Percentiles rank a stretch among this genome's conserved stretches.
Conservation (phyloP, 2,329 filamentous ascomycete genomes). For the Fusarium illudens region DNA sequence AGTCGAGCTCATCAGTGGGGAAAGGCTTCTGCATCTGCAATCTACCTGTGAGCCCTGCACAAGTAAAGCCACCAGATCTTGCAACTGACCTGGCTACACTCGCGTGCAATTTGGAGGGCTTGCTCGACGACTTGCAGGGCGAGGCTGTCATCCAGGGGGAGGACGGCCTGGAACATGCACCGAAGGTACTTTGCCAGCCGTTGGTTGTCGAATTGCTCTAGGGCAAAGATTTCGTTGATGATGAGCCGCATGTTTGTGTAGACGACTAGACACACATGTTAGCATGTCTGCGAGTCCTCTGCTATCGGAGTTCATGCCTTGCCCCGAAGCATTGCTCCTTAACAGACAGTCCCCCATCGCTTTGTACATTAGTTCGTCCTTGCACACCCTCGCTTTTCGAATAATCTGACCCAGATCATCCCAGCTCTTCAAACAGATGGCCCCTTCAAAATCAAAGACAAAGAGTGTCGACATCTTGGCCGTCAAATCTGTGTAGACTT, state of each 20-base stretch:
- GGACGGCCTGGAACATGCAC: slow-evolving; percentile 75
- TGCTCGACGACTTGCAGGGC: slow-evolving; percentile 72
- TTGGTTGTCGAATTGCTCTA: slow-evolving; percentile 62
- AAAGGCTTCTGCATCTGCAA: slow-evolving; percentile 58
- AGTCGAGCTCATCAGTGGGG: slow-evolving; percentile 75
- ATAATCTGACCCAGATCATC: slow-evolving; percentile 70
- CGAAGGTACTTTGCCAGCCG: slow-evolving; percentile 80
- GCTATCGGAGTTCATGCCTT: slow-evolving; percentile 52
- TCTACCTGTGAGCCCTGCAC: neutral
- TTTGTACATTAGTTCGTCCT: slow-evolving; percentile 61
- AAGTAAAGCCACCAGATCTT: neutral
- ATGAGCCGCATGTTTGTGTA: slow-evolving; percentile 69
- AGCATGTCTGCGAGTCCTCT: neutral
- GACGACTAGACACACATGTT: slow-evolving; percentile 50
- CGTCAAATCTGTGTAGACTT: slow-evolving; percentile 60
- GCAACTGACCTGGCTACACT: slow-evolving; percentile 55
- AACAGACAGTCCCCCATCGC: slow-evolving; percentile 73
- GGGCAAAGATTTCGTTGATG: slow-evolving; percentile 71
- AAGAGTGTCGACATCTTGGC: slow-evolving; percentile 72
- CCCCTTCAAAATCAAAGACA: slow-evolving; percentile 82
- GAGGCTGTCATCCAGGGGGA: slow-evolving; percentile 64
- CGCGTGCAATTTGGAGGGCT: slow-evolving; percentile 61
- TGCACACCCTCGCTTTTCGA: slow-evolving; percentile 55
- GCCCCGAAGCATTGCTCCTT: slow-evolving; percentile 58
- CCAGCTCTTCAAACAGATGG: slow-evolving; percentile 72